Evolutionary conservation across 805 yeast genomes (phyloP).

Genomic region (Candida easanensis): DNA sequence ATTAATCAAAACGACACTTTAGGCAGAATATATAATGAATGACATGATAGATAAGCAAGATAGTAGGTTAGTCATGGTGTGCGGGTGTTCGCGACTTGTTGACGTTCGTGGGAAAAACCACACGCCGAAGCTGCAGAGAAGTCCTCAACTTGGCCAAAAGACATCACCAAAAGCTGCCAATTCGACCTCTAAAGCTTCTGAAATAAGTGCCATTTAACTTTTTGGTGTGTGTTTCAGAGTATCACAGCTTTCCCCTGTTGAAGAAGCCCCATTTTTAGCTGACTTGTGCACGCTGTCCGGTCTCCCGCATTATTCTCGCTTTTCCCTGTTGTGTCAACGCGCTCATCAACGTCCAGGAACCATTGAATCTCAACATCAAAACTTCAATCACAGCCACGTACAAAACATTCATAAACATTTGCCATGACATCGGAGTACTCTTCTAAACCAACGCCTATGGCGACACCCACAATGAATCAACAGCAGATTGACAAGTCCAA

Average conservation of each 20-base stretch:
- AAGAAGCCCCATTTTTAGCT: background rate
- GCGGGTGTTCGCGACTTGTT: constrained; percentile 3
- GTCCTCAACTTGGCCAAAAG: background rate
- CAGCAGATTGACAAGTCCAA: constrained; percentile 11
- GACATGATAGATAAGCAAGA: background rate
- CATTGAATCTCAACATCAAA: background rate
- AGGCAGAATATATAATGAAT: background rate
- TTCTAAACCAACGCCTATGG: constrained; percentile 12
- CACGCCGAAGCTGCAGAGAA: constrained; percentile 1
- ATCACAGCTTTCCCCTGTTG: background rate
- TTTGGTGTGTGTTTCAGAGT: background rate
- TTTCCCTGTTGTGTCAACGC: constrained; percentile 10
- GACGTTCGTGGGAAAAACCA: constrained; percentile 4
- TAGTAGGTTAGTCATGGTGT: constrained; percentile 1
- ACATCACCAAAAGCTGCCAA: background rate
- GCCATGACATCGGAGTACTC: constrained; percentile 12
- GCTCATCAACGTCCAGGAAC: background rate
- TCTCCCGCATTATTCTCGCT: constrained; percentile 2
- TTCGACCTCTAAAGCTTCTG: background rate
- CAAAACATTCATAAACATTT: background rate
- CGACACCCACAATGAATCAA: constrained; percentile 15
- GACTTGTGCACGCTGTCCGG: background rate
- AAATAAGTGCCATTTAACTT: background rate
- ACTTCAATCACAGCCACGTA: background rate
- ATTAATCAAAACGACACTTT: constrained; percentile 14